phyloP scores from a whole-genome alignment of 139 green algal genomes.

The Bryopsis sp. region DNA sequence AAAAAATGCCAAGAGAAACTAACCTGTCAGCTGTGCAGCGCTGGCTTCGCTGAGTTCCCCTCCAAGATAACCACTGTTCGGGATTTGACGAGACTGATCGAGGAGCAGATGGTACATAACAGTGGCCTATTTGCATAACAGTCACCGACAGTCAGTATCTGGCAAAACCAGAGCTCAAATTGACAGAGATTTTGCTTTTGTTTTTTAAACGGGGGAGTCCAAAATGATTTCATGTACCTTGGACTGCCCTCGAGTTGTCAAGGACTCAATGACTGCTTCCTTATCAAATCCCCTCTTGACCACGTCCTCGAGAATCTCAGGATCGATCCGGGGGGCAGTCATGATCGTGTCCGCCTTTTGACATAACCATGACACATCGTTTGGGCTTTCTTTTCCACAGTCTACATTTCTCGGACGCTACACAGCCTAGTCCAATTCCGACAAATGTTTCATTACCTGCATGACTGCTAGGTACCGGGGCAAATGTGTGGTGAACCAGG shows the following conservation, averaged over 20 bases:
- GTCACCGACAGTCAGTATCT: too few species aligned
- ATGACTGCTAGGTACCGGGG: constrained; percentile 93
- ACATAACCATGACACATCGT: too few species aligned
- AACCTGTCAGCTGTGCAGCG: constrained; percentile 15
- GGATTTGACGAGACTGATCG: constrained; percentile 53
- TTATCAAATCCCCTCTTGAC: constrained; percentile 9
- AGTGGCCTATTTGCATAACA: constrained; percentile 45
- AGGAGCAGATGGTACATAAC: constrained; percentile 93
- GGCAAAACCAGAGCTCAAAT: background rate
- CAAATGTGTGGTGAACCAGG: constrained; percentile 91
- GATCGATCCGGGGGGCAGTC: background rate
- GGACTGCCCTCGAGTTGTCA: constrained; percentile 2
- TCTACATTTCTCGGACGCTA: too few species aligned
- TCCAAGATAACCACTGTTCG: constrained; percentile 19
- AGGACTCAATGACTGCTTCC: constrained; percentile 6
- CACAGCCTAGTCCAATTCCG: too few species aligned
- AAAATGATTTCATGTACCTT: background rate
- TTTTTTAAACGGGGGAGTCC: background rate
- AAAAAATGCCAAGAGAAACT: background rate
- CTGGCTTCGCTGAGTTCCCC: constrained; percentile 20
- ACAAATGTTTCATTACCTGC: too few species aligned
- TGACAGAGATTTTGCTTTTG: constrained; percentile 12
- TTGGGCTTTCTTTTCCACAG: too few species aligned
- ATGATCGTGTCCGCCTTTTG: constrained; percentile 18
- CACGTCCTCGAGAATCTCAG: constrained; percentile 1